phyloP scores from a whole-genome alignment of 2,329 filamentous ascomycete species.

The Zymoseptoria brevis region DNA sequence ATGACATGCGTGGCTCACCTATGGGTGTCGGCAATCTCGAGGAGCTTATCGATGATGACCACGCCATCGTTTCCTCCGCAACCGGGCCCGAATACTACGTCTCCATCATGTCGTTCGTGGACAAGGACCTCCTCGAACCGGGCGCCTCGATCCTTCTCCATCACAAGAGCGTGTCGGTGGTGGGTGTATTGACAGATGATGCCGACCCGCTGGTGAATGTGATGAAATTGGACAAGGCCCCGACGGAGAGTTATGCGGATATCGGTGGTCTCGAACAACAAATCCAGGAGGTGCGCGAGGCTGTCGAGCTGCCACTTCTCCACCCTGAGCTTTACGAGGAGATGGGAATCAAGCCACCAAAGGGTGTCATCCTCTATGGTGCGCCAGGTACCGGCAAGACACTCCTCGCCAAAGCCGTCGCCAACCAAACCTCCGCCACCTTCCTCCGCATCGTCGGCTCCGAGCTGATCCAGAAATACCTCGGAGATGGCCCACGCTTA shows the following conservation, averaged over 20 bases:
- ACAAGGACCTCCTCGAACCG: conserved; percentile 95
- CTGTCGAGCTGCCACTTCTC: conserved; percentile 86
- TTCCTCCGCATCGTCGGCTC: conserved; percentile 96
- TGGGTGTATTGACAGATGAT: conserved; percentile 93
- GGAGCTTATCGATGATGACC: conserved; percentile 98
- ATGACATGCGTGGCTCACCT: conserved; percentile 96
- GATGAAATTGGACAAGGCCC: conserved; percentile 99
- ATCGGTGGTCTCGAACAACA: conserved; percentile 93
- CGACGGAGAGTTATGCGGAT: conserved; percentile 95
- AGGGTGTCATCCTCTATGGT: conserved; percentile 98
- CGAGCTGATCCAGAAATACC: conserved; percentile 96
- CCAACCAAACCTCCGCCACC: conserved; percentile 97
- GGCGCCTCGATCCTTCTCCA: conserved; percentile 92
- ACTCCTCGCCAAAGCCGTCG: conserved; percentile 88
- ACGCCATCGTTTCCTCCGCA: conserved; percentile 95
- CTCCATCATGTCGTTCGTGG: conserved; percentile 99
- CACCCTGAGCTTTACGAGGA: conserved; percentile 98
- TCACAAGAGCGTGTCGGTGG: conserved; percentile 96
- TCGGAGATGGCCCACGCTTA: conserved; percentile 88
- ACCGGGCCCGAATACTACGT: conserved; percentile 98
- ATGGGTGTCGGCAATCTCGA: conserved; percentile 98
- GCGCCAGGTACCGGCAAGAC: conserved; percentile 96
- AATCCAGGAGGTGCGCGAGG: conserved; percentile 96
- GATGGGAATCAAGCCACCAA: conserved; percentile 99
- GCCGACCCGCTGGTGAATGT: conserved; percentile 91